Evolutionary conservation across 1,284 basidiomycete species (phyloP).

Genomic region (Cryptococcus deneoformans): DNA sequence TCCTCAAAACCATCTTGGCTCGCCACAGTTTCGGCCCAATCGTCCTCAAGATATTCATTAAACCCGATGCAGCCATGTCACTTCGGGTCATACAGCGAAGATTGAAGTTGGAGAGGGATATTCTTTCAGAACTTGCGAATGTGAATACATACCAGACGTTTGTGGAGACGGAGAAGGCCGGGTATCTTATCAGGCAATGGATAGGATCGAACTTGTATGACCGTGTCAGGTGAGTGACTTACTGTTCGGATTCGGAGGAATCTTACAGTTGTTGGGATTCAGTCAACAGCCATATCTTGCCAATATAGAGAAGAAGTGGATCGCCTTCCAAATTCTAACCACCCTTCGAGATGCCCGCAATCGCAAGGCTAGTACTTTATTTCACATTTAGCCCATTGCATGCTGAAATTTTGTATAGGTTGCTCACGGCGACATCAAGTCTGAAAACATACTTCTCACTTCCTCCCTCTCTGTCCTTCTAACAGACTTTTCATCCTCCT

Average conservation of each 20-base stretch:
- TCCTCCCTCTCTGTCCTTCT: conserved; percentile 95
- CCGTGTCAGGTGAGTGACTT: conserved; percentile 75
- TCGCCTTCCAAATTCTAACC: conserved; percentile 87
- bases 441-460: conserved; percentile 94
- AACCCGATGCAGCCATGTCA: conserved; percentile 69
- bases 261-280: conserved; percentile 61
- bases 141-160: conserved; percentile 88
- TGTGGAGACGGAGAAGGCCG: conserved; percentile 93
- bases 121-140: conserved; percentile 78
- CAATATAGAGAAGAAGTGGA: conserved; percentile 95
- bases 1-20: conserved; percentile 86
- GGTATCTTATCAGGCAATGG: conserved; percentile 94
- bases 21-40: conserved; percentile 68
- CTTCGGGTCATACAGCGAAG: conserved; percentile 65
- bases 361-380: conserved; percentile 52
- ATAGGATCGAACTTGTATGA: conserved; percentile 94
- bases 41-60: conserved; percentile 78
- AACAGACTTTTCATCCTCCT: conserved; percentile 89
- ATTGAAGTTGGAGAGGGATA: conserved; percentile 80
- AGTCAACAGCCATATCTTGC: conserved; percentile 95
- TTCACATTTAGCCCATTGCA: background rate
- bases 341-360: conserved; percentile 79
- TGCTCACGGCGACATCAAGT: conserved; percentile 96
- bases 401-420: conserved; percentile 54
- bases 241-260: conserved; percentile 2